These are phyloP conservation scores for Spergularia azorica DNA, from an alignment of 179 eudicot species.

Conservation along the genomic window DNA sequence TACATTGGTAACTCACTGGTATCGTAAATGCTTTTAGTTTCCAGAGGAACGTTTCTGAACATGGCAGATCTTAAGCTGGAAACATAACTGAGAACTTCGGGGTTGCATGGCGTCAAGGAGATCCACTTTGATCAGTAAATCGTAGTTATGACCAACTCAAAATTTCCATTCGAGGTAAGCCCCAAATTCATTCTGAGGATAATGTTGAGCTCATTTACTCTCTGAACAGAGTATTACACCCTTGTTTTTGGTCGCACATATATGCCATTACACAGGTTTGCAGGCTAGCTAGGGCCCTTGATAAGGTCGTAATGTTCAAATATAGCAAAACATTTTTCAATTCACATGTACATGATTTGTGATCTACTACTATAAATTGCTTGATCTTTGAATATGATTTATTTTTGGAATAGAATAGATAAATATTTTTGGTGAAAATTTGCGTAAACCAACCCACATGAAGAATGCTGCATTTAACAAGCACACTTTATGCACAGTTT, in stretches of 20 bases:
- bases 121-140: too few species aligned
- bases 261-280: not conserved
- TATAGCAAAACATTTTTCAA: conserved; percentile 16
- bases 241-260: not conserved
- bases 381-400: conserved; percentile 19
- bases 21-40: too few species aligned
- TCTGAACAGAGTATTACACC: not conserved
- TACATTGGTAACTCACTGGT: too few species aligned
- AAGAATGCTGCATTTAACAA: conserved; percentile 14
- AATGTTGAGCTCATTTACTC: not conserved
- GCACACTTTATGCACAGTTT: conserved; percentile 12
- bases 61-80: too few species aligned
- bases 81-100: too few species aligned
- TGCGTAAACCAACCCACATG: conserved; percentile 11
- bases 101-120: too few species aligned
- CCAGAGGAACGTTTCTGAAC: too few species aligned
- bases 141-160: not conserved
- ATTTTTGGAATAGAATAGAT: conserved; percentile 2
- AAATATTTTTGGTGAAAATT: conserved; percentile 12
- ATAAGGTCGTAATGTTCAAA: not conserved
- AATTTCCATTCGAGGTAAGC: not conserved
- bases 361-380: conserved; percentile 12
- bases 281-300: not conserved
- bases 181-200: conserved; percentile 6
- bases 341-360: conserved; percentile 22